These are phyloP conservation scores for Elsinoe fawcettii DNA, from an alignment of 2,329 filamentous ascomycete genomes.

Conservation along the genomic window DNA sequence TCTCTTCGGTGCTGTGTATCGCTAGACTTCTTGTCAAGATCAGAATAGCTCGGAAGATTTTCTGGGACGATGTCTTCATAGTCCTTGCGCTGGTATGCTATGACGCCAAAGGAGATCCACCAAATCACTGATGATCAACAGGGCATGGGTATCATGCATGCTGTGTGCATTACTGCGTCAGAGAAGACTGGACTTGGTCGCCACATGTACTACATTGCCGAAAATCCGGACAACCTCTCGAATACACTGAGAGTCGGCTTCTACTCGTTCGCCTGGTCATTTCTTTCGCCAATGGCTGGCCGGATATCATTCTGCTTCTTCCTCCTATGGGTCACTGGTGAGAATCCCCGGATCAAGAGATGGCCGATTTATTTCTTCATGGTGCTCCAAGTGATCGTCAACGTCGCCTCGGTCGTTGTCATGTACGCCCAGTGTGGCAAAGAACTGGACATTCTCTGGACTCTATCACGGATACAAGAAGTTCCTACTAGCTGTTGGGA, in stretches of 20 bases:
- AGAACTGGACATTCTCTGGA: conserved; percentile 21
- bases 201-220: conserved; percentile 21
- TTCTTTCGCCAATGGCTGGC: conserved; percentile 24
- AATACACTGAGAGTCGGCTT: conserved; percentile 22
- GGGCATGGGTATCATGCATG: conserved; percentile 22
- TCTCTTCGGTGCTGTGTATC: conserved; percentile 23
- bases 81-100: conserved; percentile 19
- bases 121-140: neutral
- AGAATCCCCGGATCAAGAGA: conserved; percentile 22
- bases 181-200: conserved; percentile 23
- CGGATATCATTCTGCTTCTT: conserved; percentile 26
- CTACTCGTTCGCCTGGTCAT: conserved; percentile 22
- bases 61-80: conserved; percentile 26
- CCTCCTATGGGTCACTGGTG: conserved; percentile 24
- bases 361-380: conserved; percentile 26
- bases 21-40: conserved; percentile 23
- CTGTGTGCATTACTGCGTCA: conserved; percentile 20
- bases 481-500: conserved; percentile 21
- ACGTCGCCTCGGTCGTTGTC: conserved; percentile 21
- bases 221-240: conserved; percentile 16
- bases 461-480: neutral
- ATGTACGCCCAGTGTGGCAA: conserved; percentile 25
- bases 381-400: conserved; percentile 23
- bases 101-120: neutral
- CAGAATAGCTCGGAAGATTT: conserved; percentile 22